Evolutionary conservation across 768 basidiomycete species (phyloP).

Genomic region (Lentinula aciculospora): DNA sequence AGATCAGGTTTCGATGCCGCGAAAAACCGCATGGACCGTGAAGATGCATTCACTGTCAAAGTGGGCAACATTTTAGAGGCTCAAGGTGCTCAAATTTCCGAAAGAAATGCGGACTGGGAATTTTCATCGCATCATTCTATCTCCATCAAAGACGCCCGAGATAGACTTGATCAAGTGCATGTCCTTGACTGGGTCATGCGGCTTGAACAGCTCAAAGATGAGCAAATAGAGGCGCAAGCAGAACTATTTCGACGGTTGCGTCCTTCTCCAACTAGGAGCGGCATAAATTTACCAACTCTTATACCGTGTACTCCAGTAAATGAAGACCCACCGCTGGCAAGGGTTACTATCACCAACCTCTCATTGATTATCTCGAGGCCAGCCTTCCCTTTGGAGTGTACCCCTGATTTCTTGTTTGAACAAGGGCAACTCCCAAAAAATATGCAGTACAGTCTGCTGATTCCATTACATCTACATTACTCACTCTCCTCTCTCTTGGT

Average conservation of each 20-base stretch:
- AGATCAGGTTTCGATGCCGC: conserved; percentile 69
- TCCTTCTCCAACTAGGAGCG: conserved; percentile 25
- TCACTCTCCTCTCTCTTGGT: conserved; percentile 54
- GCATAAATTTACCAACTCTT: conserved; percentile 34
- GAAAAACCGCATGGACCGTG: conserved; percentile 62
- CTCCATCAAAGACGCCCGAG: conserved; percentile 64
- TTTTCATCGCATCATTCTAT: conserved; percentile 64
- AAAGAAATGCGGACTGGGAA: conserved; percentile 42
- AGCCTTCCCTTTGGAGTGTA: conserved; percentile 46
- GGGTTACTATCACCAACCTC: conserved; percentile 57
- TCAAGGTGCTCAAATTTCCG: conserved; percentile 23
- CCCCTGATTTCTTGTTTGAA: conserved; percentile 60
- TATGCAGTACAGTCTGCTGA: conserved; percentile 70
- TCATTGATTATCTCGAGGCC: conserved; percentile 51
- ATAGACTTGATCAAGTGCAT: conserved; percentile 63
- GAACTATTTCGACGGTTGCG: conserved; percentile 38
- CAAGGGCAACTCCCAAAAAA: conserved; percentile 70
- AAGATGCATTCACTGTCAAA: conserved; percentile 78
- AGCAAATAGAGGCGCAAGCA: conserved; percentile 46
- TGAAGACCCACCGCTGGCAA: conserved; percentile 61
- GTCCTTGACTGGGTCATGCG: conserved; percentile 68
- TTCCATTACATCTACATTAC: conserved; percentile 78
- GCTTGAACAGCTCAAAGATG: conserved; percentile 37
- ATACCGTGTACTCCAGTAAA: conserved; percentile 30
- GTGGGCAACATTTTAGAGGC: conserved; percentile 55